These are phyloP conservation scores for Suhomyces kunorum DNA, from an alignment of 1,139 yeast species.

Conservation along the genomic window DNA sequence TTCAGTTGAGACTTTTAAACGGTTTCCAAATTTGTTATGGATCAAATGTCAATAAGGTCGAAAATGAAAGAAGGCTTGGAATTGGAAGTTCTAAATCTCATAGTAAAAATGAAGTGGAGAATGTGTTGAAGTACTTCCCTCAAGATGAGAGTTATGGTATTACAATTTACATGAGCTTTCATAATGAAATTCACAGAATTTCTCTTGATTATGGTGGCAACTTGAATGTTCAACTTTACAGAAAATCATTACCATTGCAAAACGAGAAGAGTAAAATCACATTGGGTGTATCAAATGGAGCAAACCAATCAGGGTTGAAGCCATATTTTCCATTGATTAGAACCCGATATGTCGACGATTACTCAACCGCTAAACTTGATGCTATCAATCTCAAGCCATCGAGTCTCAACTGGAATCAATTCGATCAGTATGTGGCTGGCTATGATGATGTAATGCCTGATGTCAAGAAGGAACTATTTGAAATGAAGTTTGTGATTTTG, in stretches of 20 bases:
- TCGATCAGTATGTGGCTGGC: constrained; percentile 90
- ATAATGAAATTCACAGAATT: constrained; percentile 83
- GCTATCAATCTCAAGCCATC: constrained; percentile 55
- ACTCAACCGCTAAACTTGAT: constrained; percentile 59
- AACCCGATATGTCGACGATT: constrained; percentile 74
- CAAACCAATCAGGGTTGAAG: constrained; percentile 17
- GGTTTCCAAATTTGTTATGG: constrained; percentile 93
- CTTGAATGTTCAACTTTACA: constrained; percentile 76
- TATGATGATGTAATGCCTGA: constrained; percentile 69
- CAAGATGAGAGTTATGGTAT: constrained; percentile 46
- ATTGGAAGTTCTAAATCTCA: not conserved
- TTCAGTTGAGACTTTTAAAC: constrained; percentile 73
- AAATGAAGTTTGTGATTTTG: constrained; percentile 78
- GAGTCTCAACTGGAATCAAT: constrained; percentile 81
- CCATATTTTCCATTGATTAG: constrained; percentile 60
- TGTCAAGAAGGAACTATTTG: constrained; percentile 57
- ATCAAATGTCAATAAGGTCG: constrained; percentile 62
- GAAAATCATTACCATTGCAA: constrained; percentile 21
- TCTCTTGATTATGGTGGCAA: constrained; percentile 68
- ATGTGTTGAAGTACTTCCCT: constrained; percentile 46
- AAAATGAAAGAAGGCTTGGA: constrained; percentile 59
- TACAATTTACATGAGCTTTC: constrained; percentile 71
- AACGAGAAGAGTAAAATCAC: constrained; percentile 18
- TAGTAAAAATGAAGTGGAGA: constrained; percentile 42
- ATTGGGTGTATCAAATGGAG: not conserved